Evolutionary conservation across 1,139 yeast genomes (phyloP), one percentile per base, ranked within the genome.

Genomic region (Scheffersomyces parashehatae): DNA sequence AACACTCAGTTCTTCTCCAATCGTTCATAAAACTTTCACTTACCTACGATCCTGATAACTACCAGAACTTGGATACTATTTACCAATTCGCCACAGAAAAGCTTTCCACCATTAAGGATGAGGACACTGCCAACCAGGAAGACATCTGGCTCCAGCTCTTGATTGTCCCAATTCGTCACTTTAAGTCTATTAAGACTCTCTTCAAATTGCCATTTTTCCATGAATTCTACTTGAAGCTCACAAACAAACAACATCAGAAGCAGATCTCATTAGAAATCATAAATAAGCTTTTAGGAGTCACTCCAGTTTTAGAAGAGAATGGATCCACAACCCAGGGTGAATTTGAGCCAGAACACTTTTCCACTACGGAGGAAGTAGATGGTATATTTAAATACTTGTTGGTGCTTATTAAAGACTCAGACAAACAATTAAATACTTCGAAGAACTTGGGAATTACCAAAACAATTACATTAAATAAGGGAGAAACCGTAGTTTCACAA

Each of bases 11-110:
- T 0, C 72, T 90, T 28, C 70, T 89, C 38, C 83, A 82, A 45
- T 80, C 87, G 12, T 75, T 88, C 35, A 75, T 86, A 40, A 79
- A 78, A 49, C 65, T 91, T 35, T 75, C 90, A 0, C 68, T 88
- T 40, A 74, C 79, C 8, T 87, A 85, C 68, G 88, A 87, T 54
- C 87, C 89, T 2, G 70, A 75, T 0, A 77, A 82, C 47, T 73
- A 73, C 45, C 77, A 72, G 4, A 82, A 87, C 59, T 68, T 90
- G 47, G 84, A 88, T 58, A 65, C 67, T 35, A 72, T 90, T 28
- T 83, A 80, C 58, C 67, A 77, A 47, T 84, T 77, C 59, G 84
- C 88, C 0, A 67, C 75, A 24, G 75, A 76, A 40, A 78, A 80
- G 50, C 69, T 77, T 43, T 62, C 63, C 38, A 37, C 26, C n/a